Percentiles rank a stretch among this genome's conserved stretches.
These are phyloP conservation scores for Komagataella kurtzmanii DNA, from an alignment of 805 yeast species.

Conservation along the genomic window DNA sequence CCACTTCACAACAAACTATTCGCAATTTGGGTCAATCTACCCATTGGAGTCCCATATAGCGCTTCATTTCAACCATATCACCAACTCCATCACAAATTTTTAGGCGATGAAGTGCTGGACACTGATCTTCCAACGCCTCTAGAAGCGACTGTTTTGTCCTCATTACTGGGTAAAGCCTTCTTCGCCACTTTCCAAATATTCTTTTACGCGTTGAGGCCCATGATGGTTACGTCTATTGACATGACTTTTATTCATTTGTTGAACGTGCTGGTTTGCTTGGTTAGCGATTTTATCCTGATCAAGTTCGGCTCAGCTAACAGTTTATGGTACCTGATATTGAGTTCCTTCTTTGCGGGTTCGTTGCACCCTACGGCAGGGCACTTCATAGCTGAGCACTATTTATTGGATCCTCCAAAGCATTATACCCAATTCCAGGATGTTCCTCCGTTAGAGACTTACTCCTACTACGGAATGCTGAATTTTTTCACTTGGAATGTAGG, in stretches of 20 bases:
- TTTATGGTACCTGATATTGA: slow-evolving; percentile 50
- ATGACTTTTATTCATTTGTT: slow-evolving; percentile 65
- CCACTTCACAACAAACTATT: slow-evolving; percentile 70
- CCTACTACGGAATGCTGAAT: slow-evolving; percentile 77
- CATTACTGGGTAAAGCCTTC: slow-evolving; percentile 75
- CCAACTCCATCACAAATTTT: slow-evolving; percentile 79
- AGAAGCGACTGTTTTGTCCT: slow-evolving; percentile 65
- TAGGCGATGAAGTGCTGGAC: slow-evolving; percentile 75
- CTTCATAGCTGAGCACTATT: slow-evolving; percentile 89
- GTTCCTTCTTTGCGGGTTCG: slow-evolving; percentile 82
- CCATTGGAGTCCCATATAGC: slow-evolving; percentile 82
- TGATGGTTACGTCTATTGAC: slow-evolving; percentile 65
- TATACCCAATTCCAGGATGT: slow-evolving; percentile 16
- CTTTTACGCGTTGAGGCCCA: slow-evolving; percentile 83
- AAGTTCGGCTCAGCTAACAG: slow-evolving; percentile 51
- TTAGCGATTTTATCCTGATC: slow-evolving; percentile 46
- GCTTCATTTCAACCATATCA: slow-evolving; percentile 88
- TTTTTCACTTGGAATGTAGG: slow-evolving; percentile 86
- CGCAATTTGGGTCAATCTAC: slow-evolving; percentile 66
- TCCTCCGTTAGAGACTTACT: slow-evolving; percentile 73
- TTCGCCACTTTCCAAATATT: slow-evolving; percentile 84
- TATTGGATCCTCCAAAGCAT: slow-evolving; percentile 40
- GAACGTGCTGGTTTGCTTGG: slow-evolving; percentile 48
- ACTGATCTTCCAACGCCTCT: slow-evolving; percentile 77
- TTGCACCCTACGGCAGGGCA: slow-evolving; percentile 93